These are phyloP conservation scores for Melaleuca quinquenervia DNA, from an alignment of 345 rosid species.

Conservation along the genomic window DNA sequence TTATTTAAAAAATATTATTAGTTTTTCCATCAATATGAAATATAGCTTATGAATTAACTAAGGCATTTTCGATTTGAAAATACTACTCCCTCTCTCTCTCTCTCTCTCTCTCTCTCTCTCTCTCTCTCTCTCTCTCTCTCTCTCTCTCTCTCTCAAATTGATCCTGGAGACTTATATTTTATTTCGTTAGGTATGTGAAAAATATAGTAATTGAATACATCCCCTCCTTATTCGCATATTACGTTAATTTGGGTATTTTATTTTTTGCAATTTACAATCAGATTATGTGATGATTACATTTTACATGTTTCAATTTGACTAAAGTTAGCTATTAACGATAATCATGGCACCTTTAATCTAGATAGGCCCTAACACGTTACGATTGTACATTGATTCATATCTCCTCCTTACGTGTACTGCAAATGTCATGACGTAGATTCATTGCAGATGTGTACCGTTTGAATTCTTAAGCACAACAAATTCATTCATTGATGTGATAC, in stretches of 20 bases:
- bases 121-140: too few relatives aligned
- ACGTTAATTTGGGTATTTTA: background rate
- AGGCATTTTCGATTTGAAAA: background rate
- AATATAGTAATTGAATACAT: too few relatives aligned
- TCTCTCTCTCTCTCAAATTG: too few relatives aligned
- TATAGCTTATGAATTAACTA: background rate
- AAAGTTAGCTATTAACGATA: background rate
- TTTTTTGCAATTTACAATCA: background rate
- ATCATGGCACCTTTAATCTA: background rate
- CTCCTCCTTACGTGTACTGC: background rate
- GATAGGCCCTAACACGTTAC: background rate
- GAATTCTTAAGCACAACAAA: background rate
- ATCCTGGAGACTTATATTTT: too few relatives aligned
- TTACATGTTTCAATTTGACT: background rate
- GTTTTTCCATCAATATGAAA: background rate
- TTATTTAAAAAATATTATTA: background rate
- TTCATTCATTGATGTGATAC: background rate
- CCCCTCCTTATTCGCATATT: background rate
- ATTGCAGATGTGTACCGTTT: background rate
- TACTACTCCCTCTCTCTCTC: too few relatives aligned
- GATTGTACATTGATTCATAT: too few relatives aligned
- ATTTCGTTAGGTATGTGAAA: too few relatives aligned
- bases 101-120: too few relatives aligned
- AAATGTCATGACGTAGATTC: background rate
- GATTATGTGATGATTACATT: background rate